Percentiles rank a stretch among this genome's conserved stretches.
Conservation (phyloP, 192 early-diverging fungal genomes). For the Backusella mclennaniae region DNA sequence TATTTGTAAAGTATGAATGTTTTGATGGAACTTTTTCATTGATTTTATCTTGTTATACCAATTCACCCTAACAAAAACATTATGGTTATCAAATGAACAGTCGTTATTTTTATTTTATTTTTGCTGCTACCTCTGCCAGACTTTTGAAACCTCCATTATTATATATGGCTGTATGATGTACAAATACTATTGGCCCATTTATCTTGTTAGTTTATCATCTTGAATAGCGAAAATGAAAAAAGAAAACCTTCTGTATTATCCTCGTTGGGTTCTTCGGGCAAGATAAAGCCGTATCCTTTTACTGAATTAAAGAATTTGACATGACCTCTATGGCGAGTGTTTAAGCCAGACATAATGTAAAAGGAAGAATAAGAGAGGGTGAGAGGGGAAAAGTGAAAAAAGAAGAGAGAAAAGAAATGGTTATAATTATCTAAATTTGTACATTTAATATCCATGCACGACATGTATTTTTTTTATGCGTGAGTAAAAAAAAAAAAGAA, state of each 20-base stretch:
- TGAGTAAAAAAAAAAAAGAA: not conserved
- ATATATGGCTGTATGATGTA: constrained; percentile 75
- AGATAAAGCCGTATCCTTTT: constrained; percentile 91
- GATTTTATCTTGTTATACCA: not conserved
- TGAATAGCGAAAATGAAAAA: not conserved
- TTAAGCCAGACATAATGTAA: constrained; percentile 24
- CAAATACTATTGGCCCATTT: constrained; percentile 56
- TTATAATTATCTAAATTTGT: not conserved
- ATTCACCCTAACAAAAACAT: not conserved
- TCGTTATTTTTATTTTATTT: not conserved
- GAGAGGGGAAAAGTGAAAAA: constrained; percentile 3
- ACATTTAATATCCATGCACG: too few relatives aligned
- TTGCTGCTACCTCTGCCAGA: constrained; percentile 56
- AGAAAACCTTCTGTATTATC: constrained; percentile 70
- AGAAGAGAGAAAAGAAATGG: not conserved
- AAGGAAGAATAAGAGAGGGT: constrained; percentile 15
- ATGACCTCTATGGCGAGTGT: constrained; percentile 47
- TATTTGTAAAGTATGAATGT: not conserved
- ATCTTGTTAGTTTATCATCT: not conserved
- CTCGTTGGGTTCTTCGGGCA: constrained; percentile 62
- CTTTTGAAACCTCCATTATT: constrained; percentile 78
- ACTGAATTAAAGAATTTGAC: constrained; percentile 89
- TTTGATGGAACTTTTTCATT: not conserved
- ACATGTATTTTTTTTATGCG: too few relatives aligned
- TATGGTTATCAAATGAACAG: not conserved